Evolutionary conservation across 306 rosid genomes (phyloP).

Genomic region (Quercus rubra): DNA sequence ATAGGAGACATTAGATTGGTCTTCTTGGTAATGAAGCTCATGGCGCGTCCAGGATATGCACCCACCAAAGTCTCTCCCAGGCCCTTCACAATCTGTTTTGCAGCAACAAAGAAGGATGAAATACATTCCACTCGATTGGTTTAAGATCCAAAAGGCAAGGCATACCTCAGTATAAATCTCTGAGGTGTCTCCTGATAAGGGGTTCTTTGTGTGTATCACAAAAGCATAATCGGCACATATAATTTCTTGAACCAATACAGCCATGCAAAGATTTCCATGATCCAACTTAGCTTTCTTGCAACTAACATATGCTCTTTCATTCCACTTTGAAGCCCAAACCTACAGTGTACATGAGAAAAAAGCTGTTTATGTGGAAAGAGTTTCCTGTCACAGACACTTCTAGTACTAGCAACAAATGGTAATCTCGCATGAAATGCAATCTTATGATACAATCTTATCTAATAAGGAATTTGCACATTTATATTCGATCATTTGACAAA

Average conservation of each 20-base stretch:
- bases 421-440: not conserved
- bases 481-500: not conserved
- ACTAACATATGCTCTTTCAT: slow-evolving; percentile 33
- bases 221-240: slow-evolving; percentile 33
- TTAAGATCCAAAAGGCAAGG: slow-evolving; percentile 2
- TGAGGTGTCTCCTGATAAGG: slow-evolving; percentile 19
- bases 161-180: slow-evolving; percentile 35
- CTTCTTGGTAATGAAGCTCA: slow-evolving; percentile 33
- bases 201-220: slow-evolving; percentile 32
- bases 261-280: slow-evolving; percentile 31
- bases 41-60: slow-evolving; percentile 32
- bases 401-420: not conserved
- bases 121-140: not conserved
- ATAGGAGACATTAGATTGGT: slow-evolving; percentile 18
- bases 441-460: not conserved
- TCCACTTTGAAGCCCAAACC: slow-evolving; percentile 52
- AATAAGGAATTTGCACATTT: not conserved
- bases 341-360: not conserved
- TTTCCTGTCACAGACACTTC: not conserved
- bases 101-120: not conserved
- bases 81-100: slow-evolving; percentile 35
- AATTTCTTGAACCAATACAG: slow-evolving; percentile 33
- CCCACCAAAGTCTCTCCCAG: slow-evolving; percentile 36
- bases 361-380: not conserved
- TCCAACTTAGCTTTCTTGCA: slow-evolving; percentile 24